phyloP scores from a whole-genome alignment of 306 rosid genomes.

The Rosa lucieae region DNA sequence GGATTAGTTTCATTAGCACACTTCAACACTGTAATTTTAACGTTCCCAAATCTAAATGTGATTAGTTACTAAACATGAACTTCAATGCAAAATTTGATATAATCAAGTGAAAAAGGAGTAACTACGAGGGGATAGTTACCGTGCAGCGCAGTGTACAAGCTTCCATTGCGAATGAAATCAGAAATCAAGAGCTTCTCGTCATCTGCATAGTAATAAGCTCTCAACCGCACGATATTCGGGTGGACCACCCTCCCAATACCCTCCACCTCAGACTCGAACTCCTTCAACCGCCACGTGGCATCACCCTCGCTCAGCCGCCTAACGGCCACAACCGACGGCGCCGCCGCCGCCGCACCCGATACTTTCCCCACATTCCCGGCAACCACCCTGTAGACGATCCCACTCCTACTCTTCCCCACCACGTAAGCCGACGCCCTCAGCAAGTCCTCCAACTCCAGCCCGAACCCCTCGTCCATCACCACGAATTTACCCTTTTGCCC shows the following conservation, averaged over 20 bases:
- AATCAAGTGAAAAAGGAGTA: not conserved
- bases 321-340: slow-evolving; percentile 57
- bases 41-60: no score
- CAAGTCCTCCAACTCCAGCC: slow-evolving; percentile 72
- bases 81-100: no score
- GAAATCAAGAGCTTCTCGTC: slow-evolving; percentile 74
- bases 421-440: slow-evolving; percentile 88
- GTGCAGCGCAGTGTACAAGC: slow-evolving; percentile 60
- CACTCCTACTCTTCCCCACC: slow-evolving; percentile 79
- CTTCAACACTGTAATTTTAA: no score
- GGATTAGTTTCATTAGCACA: not conserved
- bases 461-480: slow-evolving; percentile 64
- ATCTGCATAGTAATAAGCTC: slow-evolving; percentile 72
- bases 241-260: slow-evolving; percentile 73
- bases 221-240: slow-evolving; percentile 61
- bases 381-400: slow-evolving; percentile 74
- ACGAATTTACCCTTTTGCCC: slow-evolving; percentile 72
- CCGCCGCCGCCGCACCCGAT: slow-evolving; percentile 26
- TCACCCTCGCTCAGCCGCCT: slow-evolving; percentile 70
- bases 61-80: no score
- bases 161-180: slow-evolving; percentile 76
- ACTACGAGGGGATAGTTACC: slow-evolving; percentile 36
- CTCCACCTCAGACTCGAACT: slow-evolving; percentile 67
- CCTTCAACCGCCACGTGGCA: slow-evolving; percentile 72
- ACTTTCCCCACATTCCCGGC: slow-evolving; percentile 41